A percentile compares a stretch with the other conserved stretches of the same genome.
Conservation (phyloP, 768 basidiomycete genomes). For the Mycena chlorophos region DNA sequence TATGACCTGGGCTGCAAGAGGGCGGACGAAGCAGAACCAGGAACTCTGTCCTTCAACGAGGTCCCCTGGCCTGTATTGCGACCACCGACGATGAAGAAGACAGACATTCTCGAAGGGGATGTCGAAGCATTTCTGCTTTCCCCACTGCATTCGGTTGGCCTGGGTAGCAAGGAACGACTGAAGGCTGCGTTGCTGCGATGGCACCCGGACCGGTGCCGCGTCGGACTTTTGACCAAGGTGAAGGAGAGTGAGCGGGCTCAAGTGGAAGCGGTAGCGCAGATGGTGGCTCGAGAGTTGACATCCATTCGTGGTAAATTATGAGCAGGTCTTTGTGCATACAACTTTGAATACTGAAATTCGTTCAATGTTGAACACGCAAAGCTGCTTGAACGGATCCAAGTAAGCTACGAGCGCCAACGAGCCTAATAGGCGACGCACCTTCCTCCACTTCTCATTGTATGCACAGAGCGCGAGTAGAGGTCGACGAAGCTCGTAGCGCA, state of each 20-base stretch:
- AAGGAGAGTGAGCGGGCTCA: constrained; percentile 47
- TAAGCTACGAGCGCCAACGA: too few relatives aligned
- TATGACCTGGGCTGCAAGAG: constrained; percentile 71
- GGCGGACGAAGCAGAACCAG: constrained; percentile 42
- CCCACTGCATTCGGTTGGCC: constrained; percentile 57
- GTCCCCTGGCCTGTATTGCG: constrained; percentile 71
- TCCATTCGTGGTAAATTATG: too few relatives aligned
- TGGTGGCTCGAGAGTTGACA: constrained; percentile 66
- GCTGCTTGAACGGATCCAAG: too few relatives aligned
- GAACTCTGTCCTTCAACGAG: constrained; percentile 53
- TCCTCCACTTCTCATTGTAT: too few relatives aligned
- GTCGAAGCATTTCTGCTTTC: constrained; percentile 65
- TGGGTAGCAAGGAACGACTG: constrained; percentile 65
- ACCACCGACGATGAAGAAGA: constrained; percentile 36
- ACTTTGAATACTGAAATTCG: too few relatives aligned
- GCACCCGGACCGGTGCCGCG: constrained; percentile 80
- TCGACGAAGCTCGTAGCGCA: too few relatives aligned
- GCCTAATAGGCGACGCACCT: too few relatives aligned
- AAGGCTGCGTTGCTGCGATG: constrained; percentile 68
- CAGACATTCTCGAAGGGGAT: constrained; percentile 53
- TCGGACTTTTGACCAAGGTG: constrained; percentile 55
- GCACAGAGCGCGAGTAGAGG: too few relatives aligned
- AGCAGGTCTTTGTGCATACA: too few relatives aligned
- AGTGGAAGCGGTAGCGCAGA: constrained; percentile 65
- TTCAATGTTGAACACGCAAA: too few relatives aligned